phyloP scores from a whole-genome alignment of 2,329 filamentous ascomycete genomes.

The Periglandula ipomoeae region DNA sequence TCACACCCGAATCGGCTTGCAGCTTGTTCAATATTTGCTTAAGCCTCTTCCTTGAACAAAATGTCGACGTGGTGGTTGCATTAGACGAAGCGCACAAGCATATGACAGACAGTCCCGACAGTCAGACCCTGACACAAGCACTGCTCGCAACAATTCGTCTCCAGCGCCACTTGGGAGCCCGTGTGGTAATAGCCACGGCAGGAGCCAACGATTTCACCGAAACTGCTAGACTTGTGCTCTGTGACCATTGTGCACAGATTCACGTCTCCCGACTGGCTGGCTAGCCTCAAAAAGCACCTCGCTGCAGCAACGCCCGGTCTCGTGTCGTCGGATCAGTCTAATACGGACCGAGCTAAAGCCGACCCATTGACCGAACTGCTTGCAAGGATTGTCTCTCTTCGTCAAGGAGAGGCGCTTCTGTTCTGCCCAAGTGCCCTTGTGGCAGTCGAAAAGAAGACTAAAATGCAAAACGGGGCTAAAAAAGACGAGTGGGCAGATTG shows the following conservation, averaged over 20 bases:
- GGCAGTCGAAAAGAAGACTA: conserved; percentile 4
- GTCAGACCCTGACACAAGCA: conserved; percentile 48
- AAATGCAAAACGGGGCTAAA: neutral
- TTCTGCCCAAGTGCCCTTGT: conserved; percentile 37
- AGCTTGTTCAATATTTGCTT: conserved; percentile 65
- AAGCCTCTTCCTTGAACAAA: conserved; percentile 52
- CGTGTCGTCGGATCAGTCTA: neutral
- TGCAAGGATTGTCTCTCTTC: conserved; percentile 30
- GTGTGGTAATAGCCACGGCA: conserved; percentile 68
- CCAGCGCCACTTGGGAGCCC: conserved; percentile 59
- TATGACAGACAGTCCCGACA: conserved; percentile 47
- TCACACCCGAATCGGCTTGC: conserved; percentile 58
- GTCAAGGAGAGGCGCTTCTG: conserved; percentile 35
- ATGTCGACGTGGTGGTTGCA: conserved; percentile 42
- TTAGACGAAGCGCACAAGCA: conserved; percentile 76
- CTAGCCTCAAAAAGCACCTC: conserved; percentile 33
- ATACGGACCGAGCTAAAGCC: neutral
- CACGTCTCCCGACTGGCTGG: conserved; percentile 54
- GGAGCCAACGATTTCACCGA: conserved; percentile 62
- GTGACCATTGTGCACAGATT: conserved; percentile 68
- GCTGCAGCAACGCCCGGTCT: conserved; percentile 20
- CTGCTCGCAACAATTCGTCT: conserved; percentile 56
- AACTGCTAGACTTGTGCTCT: conserved; percentile 61
- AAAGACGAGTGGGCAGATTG: neutral
- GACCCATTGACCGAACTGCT: conserved; percentile 24